Evolutionary conservation across 306 rosid genomes (phyloP), one percentile per base, ranked within the genome.

Genomic region (Psophocarpus tetragonolobus): DNA sequence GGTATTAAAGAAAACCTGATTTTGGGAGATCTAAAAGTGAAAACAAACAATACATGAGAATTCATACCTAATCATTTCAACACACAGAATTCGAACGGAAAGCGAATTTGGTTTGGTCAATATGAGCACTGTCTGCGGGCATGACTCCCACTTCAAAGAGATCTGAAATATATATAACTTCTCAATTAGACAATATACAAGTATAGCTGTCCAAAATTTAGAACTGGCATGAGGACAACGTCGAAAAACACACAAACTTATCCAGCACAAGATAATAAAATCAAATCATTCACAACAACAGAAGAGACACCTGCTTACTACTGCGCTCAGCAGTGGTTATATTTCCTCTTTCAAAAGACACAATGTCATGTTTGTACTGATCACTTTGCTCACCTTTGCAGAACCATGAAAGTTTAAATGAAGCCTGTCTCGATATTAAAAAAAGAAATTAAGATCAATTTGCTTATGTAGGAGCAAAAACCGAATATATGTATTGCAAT

Each of bases 241-340:
- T 63, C 63, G 64, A 21, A 64, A 64, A 57, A 47, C 7, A 32
- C 35, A 68, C 53, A 57, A 39, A 58, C 33, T 67, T 61, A 68
- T 48, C 29, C 10, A 45, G 32, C 24, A 51, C 38, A 51, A 56
- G 64, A 70, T 66, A 81, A 60, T 62, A 84, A 73, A 70, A 63
- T 61, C 58, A 85, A 81, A 63, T 74, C 58, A 57, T 54, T 35
- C 53, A 45, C 42, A 64, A 68, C 17, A 71, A 78, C 47, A 73
- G 61, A 77, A 70, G 70, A 21, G 57, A 74, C 84, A 92, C 99
- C 96, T 95, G 99, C 90, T 82, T 91, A 88, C 97, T 95, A 82
- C 97, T 95, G 75, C 96, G 97, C 86, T 88, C 94, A 68, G 99
- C 94, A 71, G 99, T 92, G 69, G 93, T 92, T 81, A 95, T 95